Evolutionary conservation across 2,329 filamentous ascomycete genomes (phyloP).

Genomic region (Alternaria sp.): DNA sequence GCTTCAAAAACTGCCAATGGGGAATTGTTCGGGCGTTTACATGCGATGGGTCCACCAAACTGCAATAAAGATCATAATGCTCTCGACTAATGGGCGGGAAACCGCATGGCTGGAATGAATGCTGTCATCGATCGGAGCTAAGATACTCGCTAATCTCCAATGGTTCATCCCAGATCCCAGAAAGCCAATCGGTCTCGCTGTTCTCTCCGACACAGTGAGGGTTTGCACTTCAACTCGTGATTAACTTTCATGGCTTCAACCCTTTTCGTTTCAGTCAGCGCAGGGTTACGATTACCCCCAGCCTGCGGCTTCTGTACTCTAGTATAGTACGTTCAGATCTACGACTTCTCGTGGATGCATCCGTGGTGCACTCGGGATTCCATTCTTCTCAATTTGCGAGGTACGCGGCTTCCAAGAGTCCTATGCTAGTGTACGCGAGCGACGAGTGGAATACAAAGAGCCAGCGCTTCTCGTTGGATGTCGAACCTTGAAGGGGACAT

Average conservation of each 20-base stretch:
- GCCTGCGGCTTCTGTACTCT: not conserved
- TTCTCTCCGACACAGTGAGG: not conserved
- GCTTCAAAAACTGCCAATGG: not conserved
- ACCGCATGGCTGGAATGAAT: conserved; percentile 33
- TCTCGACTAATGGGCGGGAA: conserved; percentile 21
- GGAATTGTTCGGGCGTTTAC: not conserved
- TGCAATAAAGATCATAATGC: not conserved
- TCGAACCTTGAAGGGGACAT: not conserved
- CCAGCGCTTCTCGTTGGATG: not conserved
- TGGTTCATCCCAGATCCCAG: not conserved
- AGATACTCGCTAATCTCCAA: conserved; percentile 12
- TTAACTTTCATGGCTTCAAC: not conserved
- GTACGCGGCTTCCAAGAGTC: no score
- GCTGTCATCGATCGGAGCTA: conserved; percentile 41
- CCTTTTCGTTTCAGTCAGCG: not conserved
- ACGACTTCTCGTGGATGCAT: not conserved
- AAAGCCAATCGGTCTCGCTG: conserved; percentile 14
- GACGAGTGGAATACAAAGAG: not conserved
- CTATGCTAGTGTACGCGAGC: no score
- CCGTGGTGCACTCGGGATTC: not conserved
- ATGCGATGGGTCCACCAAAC: not conserved
- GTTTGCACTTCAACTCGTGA: not conserved
- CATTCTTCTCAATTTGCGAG: not conserved
- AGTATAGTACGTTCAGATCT: no score
- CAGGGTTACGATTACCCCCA: not conserved